These are phyloP conservation scores for Diaporthe citrichinensis DNA, from an alignment of 2,329 filamentous ascomycete genomes.

Conservation along the genomic window DNA sequence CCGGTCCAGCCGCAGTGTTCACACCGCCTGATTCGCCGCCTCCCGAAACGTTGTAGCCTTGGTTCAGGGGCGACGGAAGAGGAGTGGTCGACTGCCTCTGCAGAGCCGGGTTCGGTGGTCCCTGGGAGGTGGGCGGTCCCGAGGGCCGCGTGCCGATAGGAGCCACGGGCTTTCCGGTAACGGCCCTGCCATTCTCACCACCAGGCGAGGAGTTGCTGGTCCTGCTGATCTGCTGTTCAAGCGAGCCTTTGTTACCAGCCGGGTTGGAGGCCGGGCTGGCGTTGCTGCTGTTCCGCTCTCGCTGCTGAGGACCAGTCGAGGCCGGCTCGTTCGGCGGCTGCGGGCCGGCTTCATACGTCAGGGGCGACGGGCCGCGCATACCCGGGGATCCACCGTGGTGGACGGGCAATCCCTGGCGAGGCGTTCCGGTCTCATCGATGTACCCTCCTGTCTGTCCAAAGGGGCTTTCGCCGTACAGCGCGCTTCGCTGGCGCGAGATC, in stretches of 20 bases:
- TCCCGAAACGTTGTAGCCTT: conserved; percentile 73
- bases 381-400: conserved; percentile 73
- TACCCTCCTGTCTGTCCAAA: conserved; percentile 78
- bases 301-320: conserved; percentile 65
- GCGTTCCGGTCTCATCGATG: conserved; percentile 76
- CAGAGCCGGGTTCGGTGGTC: conserved; percentile 70
- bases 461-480: conserved; percentile 85
- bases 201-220: conserved; percentile 89
- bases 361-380: conserved; percentile 82
- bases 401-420: conserved; percentile 76
- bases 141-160: conserved; percentile 93
- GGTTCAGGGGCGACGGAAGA: conserved; percentile 88
- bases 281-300: conserved; percentile 84
- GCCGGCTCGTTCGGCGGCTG: conserved; percentile 56
- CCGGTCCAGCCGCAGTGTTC: conserved; percentile 66
- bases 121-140: conserved; percentile 58
- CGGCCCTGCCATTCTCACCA: conserved; percentile 68
- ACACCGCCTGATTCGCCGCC: conserved; percentile 60
- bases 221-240: conserved; percentile 76
- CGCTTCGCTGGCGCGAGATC: conserved; percentile 95
- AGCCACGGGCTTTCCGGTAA: conserved; percentile 77
- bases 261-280: conserved; percentile 84
- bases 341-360: conserved; percentile 77
- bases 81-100: conserved; percentile 91
- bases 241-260: conserved; percentile 70